Conservation (phyloP, 108 stramenopile genomes). For the Fragilaria crotonensis region DNA sequence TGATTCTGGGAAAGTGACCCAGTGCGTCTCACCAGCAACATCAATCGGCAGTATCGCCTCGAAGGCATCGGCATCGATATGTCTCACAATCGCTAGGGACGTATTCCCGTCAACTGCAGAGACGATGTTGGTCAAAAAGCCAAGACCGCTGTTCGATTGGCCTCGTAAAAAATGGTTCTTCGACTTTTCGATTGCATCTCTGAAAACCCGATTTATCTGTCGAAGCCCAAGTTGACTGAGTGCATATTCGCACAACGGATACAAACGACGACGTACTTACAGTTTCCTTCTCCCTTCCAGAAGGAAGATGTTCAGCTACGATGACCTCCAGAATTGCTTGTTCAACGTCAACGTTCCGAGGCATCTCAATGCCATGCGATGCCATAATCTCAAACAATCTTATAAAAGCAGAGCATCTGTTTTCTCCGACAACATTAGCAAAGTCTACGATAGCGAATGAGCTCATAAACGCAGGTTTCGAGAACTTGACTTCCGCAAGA, state of each 20-base stretch:
- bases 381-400: slow-evolving; percentile 8
- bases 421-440: neutral
- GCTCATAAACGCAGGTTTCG: slow-evolving; percentile 10
- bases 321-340: neutral
- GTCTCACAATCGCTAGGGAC: neutral
- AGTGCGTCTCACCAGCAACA: neutral
- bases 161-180: neutral
- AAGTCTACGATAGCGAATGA: slow-evolving; percentile 20
- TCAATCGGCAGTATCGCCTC: neutral
- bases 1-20: neutral
- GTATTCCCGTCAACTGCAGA: neutral
- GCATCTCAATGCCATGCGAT: slow-evolving; percentile 10
- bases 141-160: neutral
- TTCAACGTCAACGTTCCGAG: neutral
- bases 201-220: neutral
- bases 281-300: too few species aligned
- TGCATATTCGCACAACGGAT: too few species aligned
- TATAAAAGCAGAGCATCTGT: neutral
- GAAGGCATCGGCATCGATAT: neutral
- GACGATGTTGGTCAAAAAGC: neutral
- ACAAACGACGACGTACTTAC: too few species aligned
- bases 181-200: neutral
- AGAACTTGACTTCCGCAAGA: slow-evolving; percentile 1
- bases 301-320: too few species aligned
- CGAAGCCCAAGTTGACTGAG: too few species aligned